Evolutionary conservation across 768 basidiomycete species (phyloP).

Genomic region (Lactarius deliciosus): DNA sequence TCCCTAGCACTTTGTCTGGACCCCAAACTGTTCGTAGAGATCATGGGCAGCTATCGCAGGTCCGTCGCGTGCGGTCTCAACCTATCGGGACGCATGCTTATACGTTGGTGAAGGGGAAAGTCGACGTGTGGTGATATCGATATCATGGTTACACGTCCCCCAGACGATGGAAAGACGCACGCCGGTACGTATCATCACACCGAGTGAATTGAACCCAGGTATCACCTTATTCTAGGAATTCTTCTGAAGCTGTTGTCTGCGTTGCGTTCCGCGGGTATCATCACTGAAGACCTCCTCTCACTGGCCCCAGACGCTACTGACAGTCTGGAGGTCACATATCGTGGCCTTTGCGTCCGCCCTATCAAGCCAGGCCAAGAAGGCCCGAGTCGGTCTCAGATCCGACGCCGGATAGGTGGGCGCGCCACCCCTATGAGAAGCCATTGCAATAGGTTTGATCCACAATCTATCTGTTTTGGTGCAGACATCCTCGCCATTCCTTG

Average conservation of each 20-base stretch:
- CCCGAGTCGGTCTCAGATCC: slow-evolving; percentile 41
- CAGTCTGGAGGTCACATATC: slow-evolving; percentile 75
- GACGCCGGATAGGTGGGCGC: slow-evolving; percentile 61
- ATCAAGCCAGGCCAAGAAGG: slow-evolving; percentile 26
- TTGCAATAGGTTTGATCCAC: neutral
- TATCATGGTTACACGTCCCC: slow-evolving; percentile 76
- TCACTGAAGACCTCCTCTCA: slow-evolving; percentile 82
- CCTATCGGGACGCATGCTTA: slow-evolving; percentile 5
- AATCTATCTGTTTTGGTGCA: slow-evolving; percentile 25
- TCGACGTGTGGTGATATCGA: slow-evolving; percentile 89
- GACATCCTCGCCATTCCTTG: slow-evolving; percentile 86
- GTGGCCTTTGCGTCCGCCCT: slow-evolving; percentile 60
- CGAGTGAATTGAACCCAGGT: neutral
- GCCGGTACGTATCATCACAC: slow-evolving; percentile 44
- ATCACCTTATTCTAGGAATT: slow-evolving; percentile 46
- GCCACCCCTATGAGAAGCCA: neutral
- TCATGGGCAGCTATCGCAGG: slow-evolving; percentile 93
- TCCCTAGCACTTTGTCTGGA: slow-evolving; percentile 67
- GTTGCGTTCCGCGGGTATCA: slow-evolving; percentile 56
- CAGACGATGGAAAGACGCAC: slow-evolving; percentile 73
- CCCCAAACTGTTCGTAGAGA: slow-evolving; percentile 66
- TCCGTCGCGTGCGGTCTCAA: slow-evolving; percentile 31
- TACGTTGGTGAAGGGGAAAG: slow-evolving; percentile 58
- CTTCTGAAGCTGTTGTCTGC: slow-evolving; percentile 55
- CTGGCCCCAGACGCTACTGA: slow-evolving; percentile 59